Evolutionary conservation across 2,329 filamentous ascomycete species (phyloP).

Genomic region (Colletotrichum tofieldiae): DNA sequence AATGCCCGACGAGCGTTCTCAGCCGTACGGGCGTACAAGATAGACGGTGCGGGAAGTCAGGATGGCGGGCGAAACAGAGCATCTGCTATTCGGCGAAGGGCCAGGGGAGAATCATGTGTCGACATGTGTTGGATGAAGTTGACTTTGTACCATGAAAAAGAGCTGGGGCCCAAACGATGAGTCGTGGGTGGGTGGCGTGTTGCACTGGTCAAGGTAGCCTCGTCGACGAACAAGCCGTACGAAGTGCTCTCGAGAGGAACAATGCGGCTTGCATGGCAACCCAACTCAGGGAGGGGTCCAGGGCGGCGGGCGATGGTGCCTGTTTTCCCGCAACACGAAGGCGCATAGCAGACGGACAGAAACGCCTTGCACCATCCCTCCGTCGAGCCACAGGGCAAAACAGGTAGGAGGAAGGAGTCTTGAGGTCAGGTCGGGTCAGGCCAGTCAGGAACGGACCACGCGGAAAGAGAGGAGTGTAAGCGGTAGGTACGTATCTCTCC

Average conservation of each 20-base stretch:
- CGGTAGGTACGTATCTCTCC: neutral
- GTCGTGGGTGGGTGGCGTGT: neutral
- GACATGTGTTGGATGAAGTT: neutral
- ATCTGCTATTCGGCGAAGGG: neutral
- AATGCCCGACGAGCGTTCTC: neutral
- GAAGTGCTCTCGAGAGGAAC: neutral
- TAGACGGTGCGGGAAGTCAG: neutral
- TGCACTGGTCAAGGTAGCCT: neutral
- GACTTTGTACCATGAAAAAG: neutral
- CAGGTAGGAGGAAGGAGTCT: too few relatives aligned
- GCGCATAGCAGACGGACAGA: neutral
- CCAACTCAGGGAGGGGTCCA: neutral
- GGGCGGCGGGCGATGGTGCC: neutral
- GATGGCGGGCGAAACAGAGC: neutral
- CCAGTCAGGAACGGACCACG: neutral
- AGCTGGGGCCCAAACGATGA: neutral
- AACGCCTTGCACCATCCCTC: neutral
- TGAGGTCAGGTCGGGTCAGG: neutral
- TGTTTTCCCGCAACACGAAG: neutral
- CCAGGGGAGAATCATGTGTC: neutral
- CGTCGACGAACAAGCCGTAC: neutral
- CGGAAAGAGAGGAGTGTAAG: neutral
- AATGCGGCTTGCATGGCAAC: neutral
- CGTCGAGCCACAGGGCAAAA: neutral
- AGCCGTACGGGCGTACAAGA: neutral